Evolutionary conservation across 768 basidiomycete genomes (phyloP), one percentile per base, ranked within the genome.

Genomic region (Rhodotorula kratochvilovae): DNA sequence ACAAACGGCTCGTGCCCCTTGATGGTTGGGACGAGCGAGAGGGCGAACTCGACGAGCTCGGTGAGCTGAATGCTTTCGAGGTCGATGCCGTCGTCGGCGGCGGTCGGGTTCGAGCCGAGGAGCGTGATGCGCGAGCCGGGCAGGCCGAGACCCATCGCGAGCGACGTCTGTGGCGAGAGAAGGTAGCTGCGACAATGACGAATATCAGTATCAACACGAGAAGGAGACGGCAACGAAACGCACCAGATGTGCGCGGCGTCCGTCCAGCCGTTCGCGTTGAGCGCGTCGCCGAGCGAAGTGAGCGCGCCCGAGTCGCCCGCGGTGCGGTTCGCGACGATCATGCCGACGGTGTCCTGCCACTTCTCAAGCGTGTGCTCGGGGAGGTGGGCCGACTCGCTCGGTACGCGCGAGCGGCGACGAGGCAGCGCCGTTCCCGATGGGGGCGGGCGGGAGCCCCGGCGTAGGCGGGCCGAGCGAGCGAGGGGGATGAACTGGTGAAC

Each of bases 181-280:
- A 98, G 82, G 78, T 94, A 92, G 78, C 92, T 95, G 74, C 59
- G 45, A 23, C 23, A 50, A 8, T 2, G 8, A 8, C 23, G 25
- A 23, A 23, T 1, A 27, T 8, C 23, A 50, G 39, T 39, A 6
- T 5, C 51, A 23, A 21, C 27, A 33, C 45, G 15, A 67, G 53
- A 70, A 58, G 61, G 19, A 68, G 60, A 66, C 65, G 25, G 45
- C 25, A 36, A 25, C 43, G n/a, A 70, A 12, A 29, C 88, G 72
- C 77, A 97, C 95, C 96, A 99, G 68, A 84, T 86, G 83, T 98
- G 94, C 33, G 92, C 92, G 27, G 93, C 92, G 75, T 93, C 89
- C 16, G 86, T 81, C 81, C 90, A 87, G 45, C 89, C 85, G 74
- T 88, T 87, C 10, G 85, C 82, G 23, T 82, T 79, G n/a, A 99